Evolutionary conservation across 1,139 yeast species (phyloP).

Genomic region (Saccharomycopsis phalli): DNA sequence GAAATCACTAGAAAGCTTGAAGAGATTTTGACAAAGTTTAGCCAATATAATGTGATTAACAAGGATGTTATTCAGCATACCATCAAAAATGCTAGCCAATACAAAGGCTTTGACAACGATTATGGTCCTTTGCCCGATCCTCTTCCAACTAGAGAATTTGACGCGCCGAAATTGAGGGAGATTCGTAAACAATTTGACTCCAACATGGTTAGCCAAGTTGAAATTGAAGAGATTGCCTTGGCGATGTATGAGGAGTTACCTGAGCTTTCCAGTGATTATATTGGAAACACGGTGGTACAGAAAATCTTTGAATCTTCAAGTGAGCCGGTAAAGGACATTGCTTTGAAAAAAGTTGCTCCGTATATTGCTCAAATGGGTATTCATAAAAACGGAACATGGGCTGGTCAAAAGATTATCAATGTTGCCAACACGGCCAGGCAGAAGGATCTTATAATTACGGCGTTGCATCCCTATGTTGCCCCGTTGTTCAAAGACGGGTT

Average conservation of each 20-base stretch:
- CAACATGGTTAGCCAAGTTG: slow-evolving; percentile 34
- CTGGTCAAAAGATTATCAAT: slow-evolving; percentile 89
- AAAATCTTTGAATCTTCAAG: slow-evolving; percentile 71
- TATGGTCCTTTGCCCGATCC: slow-evolving; percentile 71
- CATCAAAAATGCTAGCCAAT: slow-evolving; percentile 31
- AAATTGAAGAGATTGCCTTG: slow-evolving; percentile 73
- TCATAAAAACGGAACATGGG: slow-evolving; percentile 99
- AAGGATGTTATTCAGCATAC: slow-evolving; percentile 27
- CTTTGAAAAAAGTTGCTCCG: slow-evolving; percentile 74
- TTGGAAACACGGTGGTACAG: slow-evolving; percentile 94
- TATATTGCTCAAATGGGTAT: slow-evolving; percentile 85
- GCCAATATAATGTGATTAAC: slow-evolving; percentile 22
- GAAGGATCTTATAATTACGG: slow-evolving; percentile 55
- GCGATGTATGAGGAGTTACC: slow-evolving; percentile 88
- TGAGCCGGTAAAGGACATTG: slow-evolving; percentile 64
- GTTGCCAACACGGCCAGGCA: slow-evolving; percentile 65
- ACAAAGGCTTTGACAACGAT: slow-evolving; percentile 34
- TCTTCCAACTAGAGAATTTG: slow-evolving; percentile 58
- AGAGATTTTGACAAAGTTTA: slow-evolving; percentile 26
- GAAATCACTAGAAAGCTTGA: slow-evolving; percentile 20
- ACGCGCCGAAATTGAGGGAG: slow-evolving; percentile 70
- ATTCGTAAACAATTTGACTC: slow-evolving; percentile 42
- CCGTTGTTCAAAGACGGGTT: slow-evolving; percentile 89
- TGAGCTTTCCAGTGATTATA: slow-evolving; percentile 81
- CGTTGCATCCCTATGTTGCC: slow-evolving; percentile 74